phyloP scores from a whole-genome alignment of 495 filamentous ascomycete species.

The Bombardia bombarda region DNA sequence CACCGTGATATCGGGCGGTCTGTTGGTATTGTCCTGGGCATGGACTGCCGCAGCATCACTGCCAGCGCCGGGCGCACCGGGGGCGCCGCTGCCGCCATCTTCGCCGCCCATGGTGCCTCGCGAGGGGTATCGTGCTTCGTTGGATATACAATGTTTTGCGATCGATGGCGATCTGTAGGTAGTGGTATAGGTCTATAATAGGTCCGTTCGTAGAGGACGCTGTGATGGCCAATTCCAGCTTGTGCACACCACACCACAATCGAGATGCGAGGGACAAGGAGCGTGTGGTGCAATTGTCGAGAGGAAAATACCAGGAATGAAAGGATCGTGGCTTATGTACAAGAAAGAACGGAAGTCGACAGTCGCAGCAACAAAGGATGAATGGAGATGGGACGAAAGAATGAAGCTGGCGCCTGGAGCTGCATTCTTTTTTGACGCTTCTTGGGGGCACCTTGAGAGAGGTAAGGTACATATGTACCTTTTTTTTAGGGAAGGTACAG shows the following conservation, averaged over 20 bases:
- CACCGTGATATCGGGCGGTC: not conserved
- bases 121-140: not conserved
- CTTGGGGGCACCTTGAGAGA: too few species aligned
- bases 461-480: not conserved
- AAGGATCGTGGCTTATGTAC: not conserved
- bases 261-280: not conserved
- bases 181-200: too few species aligned
- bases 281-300: not conserved
- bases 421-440: too few species aligned
- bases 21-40: not conserved
- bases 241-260: not conserved
- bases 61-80: not conserved
- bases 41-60: not conserved
- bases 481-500: not conserved
- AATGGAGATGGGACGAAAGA: not conserved
- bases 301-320: too few species aligned
- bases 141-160: not conserved
- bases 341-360: not conserved
- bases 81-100: not conserved
- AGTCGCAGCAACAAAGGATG: not conserved
- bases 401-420: not conserved
- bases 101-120: not conserved
- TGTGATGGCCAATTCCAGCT: not conserved
- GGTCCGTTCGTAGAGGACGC: too few species aligned
- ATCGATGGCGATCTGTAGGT: not conserved